Conservation (phyloP, 2,329 filamentous ascomycete genomes). For the Pezicula radicicola region DNA sequence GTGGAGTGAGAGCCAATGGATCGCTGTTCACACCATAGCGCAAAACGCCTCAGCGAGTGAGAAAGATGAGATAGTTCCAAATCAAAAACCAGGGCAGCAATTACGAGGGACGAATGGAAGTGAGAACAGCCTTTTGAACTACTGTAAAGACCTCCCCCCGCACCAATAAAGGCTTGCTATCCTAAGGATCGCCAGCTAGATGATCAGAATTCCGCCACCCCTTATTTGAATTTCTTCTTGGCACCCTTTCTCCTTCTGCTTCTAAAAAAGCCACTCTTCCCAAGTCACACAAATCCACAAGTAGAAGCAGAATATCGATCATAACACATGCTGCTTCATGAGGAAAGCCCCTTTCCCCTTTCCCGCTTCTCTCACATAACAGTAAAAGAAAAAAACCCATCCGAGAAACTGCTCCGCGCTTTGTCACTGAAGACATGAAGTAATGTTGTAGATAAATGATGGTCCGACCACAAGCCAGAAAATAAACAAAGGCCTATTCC, state of each 20-base stretch:
- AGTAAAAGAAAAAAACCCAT: neutral
- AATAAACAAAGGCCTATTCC: neutral
- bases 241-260: neutral
- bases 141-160: too few relatives aligned
- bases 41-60: too few relatives aligned
- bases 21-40: too few relatives aligned
- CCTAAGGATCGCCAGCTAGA: neutral
- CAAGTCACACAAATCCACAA: neutral
- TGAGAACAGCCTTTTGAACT: neutral
- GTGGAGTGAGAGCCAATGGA: neutral
- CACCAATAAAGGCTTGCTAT: too few relatives aligned
- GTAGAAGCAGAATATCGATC: neutral
- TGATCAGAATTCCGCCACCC: neutral
- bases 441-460: neutral
- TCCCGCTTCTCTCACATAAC: neutral
- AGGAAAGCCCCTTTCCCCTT: neutral
- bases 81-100: too few relatives aligned
- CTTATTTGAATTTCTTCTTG: neutral
- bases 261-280: neutral
- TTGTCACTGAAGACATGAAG: neutral
- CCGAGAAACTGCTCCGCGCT: neutral
- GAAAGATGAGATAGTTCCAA: too few relatives aligned
- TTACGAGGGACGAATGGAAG: neutral
- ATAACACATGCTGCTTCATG: neutral
- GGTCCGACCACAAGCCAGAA: neutral